phyloP scores from a whole-genome alignment of 1,139 yeast genomes.

The Suhomyces bribrorum region DNA sequence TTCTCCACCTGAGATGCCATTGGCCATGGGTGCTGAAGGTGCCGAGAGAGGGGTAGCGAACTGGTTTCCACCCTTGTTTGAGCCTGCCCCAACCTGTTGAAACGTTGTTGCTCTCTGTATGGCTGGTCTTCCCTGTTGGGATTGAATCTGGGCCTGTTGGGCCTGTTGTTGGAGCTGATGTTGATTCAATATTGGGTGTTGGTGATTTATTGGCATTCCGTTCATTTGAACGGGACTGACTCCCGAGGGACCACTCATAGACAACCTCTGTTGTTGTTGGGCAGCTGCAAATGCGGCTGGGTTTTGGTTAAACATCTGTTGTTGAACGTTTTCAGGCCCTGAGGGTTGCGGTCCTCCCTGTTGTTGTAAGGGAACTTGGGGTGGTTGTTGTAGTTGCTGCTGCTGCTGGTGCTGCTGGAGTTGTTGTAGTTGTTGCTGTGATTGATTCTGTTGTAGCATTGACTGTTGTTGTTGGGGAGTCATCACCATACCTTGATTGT shows the following conservation, averaged over 20 bases:
- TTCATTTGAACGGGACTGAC: conserved; percentile 10
- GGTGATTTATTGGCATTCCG: conserved; percentile 8
- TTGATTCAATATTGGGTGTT: conserved; percentile 7
- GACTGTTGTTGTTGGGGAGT: conserved; percentile 16
- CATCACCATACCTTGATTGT: conserved; percentile 18
- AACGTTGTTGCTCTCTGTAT: conserved; percentile 22
- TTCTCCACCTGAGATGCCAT: conserved; percentile 20
- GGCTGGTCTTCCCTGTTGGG: conserved; percentile 21
- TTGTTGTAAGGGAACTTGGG: conserved; percentile 4
- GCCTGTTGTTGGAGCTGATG: conserved; percentile 11
- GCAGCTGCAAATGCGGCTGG: conserved; percentile 16
- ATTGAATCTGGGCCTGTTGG: conserved; percentile 6
- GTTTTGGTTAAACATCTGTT: conserved; percentile 8
- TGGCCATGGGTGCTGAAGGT: conserved; percentile 31
- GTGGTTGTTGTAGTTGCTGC: conserved; percentile 8
- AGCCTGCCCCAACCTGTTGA: conserved; percentile 10
- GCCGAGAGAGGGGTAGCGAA: conserved; percentile 16
- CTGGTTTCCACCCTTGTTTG: conserved; percentile 10
- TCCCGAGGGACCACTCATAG: conserved; percentile 9
- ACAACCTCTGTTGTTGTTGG: conserved; percentile 10
- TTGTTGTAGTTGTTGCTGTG: conserved; percentile 13
- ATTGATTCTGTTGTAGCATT: conserved; percentile 13
- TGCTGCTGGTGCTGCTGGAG: conserved; percentile 16
- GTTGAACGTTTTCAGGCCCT: conserved; percentile 6
- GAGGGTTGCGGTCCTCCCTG: conserved; percentile 4